These are phyloP conservation scores for Clonostachys rhizophaga DNA, from an alignment of 2,329 filamentous ascomycete species.

Conservation along the genomic window DNA sequence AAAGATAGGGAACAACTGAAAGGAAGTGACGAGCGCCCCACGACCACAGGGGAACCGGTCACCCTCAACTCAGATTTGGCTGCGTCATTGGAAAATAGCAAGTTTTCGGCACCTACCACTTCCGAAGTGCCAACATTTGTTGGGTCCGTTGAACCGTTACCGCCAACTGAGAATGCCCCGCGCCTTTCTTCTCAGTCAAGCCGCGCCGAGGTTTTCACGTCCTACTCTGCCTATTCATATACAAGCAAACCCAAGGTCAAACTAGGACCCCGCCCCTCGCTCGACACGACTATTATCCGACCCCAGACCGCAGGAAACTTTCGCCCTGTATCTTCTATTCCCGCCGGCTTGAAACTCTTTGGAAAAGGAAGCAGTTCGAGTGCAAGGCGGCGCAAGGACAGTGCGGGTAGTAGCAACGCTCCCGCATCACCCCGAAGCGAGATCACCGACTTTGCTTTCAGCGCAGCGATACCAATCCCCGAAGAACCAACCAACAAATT, in stretches of 20 bases:
- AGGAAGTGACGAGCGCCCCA: constrained; percentile 13
- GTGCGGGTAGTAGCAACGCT: constrained; percentile 2
- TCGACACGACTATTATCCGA: constrained; percentile 52
- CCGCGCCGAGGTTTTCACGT: constrained; percentile 44
- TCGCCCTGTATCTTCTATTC: constrained; percentile 73
- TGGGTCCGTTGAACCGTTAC: constrained; percentile 28
- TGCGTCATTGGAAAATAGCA: constrained; percentile 40
- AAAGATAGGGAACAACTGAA: constrained; percentile 7
- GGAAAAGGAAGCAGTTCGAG: constrained; percentile 35
- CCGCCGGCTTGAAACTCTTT: constrained; percentile 71
- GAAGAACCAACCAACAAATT: constrained; percentile 15
- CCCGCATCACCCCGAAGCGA: constrained; percentile 26
- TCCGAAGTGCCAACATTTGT: constrained; percentile 47
- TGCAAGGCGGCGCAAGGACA: constrained; percentile 1
- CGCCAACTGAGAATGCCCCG: constrained; percentile 23
- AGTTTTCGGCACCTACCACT: constrained; percentile 40
- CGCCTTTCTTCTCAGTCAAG: constrained; percentile 48
- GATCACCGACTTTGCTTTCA: constrained; percentile 26
- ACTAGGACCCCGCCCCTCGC: constrained; percentile 77
- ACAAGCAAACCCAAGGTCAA: constrained; percentile 78
- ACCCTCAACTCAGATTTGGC: constrained; percentile 49
- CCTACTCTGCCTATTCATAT: constrained; percentile 38
- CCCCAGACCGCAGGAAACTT: constrained; percentile 59
- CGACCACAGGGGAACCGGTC: constrained; percentile 40
- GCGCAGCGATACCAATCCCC: constrained; percentile 27